A percentile compares a stretch with the other conserved stretches of the same genome.
Conservation (phyloP, 768 basidiomycete species). For the Pisolithus tinctorius region DNA sequence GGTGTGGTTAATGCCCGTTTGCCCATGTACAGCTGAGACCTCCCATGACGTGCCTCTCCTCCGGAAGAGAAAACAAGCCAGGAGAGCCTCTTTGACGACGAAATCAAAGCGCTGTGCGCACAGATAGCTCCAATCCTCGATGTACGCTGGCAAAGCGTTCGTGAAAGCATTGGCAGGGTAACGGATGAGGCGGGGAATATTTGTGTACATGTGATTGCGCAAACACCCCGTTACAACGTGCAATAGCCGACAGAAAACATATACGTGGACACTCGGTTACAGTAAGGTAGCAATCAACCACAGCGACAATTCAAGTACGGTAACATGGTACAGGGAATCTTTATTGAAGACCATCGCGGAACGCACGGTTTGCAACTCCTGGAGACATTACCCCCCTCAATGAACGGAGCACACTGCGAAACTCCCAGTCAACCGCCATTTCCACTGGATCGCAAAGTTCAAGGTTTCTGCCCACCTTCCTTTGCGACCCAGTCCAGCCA, state of each 20-base stretch:
- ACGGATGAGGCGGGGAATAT: neutral
- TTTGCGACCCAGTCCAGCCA: constrained; percentile 80
- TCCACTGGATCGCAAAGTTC: neutral
- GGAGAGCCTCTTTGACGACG: constrained; percentile 2
- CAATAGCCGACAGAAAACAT: too few species aligned
- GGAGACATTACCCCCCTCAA: too few species aligned
- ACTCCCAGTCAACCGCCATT: neutral
- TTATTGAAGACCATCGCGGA: too few species aligned
- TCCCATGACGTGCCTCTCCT: neutral
- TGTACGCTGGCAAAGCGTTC: constrained; percentile 11
- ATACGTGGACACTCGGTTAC: too few species aligned
- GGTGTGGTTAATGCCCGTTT: constrained; percentile 38
- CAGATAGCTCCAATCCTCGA: constrained; percentile 6
- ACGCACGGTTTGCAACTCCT: too few species aligned
- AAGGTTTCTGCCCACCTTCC: constrained; percentile 37
- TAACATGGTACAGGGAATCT: too few species aligned
- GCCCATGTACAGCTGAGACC: neutral
- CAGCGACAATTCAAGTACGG: too few species aligned
- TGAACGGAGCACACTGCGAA: neutral
- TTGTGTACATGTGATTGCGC: too few species aligned
- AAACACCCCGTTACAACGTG: neutral
- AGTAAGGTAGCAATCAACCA: too few species aligned
- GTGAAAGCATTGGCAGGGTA: constrained; percentile 11
- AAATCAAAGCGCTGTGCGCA: neutral
- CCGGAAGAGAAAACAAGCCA: neutral